Percentiles rank a stretch among this genome's conserved stretches.
Evolutionary conservation across 495 filamentous ascomycete genomes (phyloP).

Genomic region (Clohesyomyces aquaticus): DNA sequence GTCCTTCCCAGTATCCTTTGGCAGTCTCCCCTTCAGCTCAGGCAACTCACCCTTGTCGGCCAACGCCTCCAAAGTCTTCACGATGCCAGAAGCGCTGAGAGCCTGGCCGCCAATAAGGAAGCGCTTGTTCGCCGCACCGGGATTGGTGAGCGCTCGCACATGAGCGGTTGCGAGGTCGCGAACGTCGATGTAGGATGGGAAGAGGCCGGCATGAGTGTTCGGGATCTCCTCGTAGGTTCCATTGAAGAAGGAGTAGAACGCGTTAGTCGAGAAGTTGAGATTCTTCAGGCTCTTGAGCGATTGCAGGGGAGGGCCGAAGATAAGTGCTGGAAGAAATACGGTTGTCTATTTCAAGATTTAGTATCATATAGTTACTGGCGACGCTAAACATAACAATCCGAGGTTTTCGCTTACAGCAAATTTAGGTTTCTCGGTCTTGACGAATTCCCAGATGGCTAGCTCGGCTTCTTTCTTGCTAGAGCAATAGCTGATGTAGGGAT

Average conservation of each 20-base stretch:
- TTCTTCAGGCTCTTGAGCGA: conserved; percentile 38
- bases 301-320: conserved; percentile 44
- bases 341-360: conserved; percentile 27
- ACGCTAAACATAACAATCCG: no score
- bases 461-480: conserved; percentile 48
- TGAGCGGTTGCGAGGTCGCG: conserved; percentile 45
- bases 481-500: conserved; percentile 43
- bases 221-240: conserved; percentile 44
- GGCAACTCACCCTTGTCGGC: conserved; percentile 31
- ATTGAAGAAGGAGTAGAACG: conserved; percentile 47
- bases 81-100: conserved; percentile 38
- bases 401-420: conserved; percentile 22
- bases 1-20: conserved; percentile 45
- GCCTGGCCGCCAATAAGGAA: conserved; percentile 38
- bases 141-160: conserved; percentile 41
- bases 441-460: conserved; percentile 45
- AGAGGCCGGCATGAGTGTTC: conserved; percentile 35
- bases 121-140: conserved; percentile 38
- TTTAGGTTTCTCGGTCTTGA: conserved; percentile 38
- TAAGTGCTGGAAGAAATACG: conserved; percentile 38
- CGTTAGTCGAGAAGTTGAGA: conserved; percentile 44
- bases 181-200: conserved; percentile 46
- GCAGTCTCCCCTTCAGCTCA: conserved; percentile 44
- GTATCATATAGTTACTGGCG: background rate
- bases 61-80: conserved; percentile 40